These are phyloP conservation scores for Pachyrhizus erosus DNA, from an alignment of 306 rosid genomes.

Conservation along the genomic window DNA sequence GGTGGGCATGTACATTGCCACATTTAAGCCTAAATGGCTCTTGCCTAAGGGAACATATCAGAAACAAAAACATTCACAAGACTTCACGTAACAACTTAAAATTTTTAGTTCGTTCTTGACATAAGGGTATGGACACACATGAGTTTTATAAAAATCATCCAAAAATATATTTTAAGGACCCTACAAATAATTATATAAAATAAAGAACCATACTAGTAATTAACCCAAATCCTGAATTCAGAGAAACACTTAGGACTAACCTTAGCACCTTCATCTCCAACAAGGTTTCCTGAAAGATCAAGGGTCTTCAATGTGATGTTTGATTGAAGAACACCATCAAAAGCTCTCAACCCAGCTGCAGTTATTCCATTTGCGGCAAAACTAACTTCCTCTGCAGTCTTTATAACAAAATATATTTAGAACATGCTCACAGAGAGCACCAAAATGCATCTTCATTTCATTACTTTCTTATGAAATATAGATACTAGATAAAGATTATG, in stretches of 20 bases:
- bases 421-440: slow-evolving; percentile 28
- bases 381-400: slow-evolving; percentile 92
- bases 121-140: neutral
- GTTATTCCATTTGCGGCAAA: slow-evolving; percentile 99
- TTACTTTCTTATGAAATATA: neutral
- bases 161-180: neutral
- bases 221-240: slow-evolving; percentile 24
- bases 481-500: neutral
- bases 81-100: neutral
- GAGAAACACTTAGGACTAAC: slow-evolving; percentile 50
- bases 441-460: slow-evolving; percentile 28
- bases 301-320: slow-evolving; percentile 82
- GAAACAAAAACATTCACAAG: neutral
- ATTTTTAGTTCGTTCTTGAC: slow-evolving; percentile 1
- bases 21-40: neutral
- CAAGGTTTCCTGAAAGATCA: slow-evolving; percentile 92
- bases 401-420: slow-evolving; percentile 34
- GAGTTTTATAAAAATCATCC: neutral
- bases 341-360: slow-evolving; percentile 85
- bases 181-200: neutral
- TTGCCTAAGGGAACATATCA: neutral
- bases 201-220: neutral
- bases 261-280: slow-evolving; percentile 97
- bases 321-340: slow-evolving; percentile 96
- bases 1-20: neutral